Evolutionary conservation across 1,139 yeast species (phyloP), one percentile per base, ranked within the genome.

Genomic region (Scheffersomyces quercinus): DNA sequence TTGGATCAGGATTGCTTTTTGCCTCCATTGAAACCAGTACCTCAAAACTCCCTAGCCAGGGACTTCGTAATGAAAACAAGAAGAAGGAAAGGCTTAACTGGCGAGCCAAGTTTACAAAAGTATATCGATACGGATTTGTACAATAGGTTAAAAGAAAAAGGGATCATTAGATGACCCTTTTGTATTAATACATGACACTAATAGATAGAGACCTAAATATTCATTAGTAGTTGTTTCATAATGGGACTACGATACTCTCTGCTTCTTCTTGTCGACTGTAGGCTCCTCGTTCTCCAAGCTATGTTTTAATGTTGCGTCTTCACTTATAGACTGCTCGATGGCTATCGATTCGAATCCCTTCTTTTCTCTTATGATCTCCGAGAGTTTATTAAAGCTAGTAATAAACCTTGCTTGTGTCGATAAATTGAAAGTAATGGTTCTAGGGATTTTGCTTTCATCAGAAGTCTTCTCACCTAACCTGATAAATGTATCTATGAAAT

Each of bases 51-150:
- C 1, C 67, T 91, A 50, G 93, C 97, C 0, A 73, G 99, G 47
- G 99, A 95, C 63, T 89, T 91, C 57, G 85, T 90, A 37, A 67
- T 88, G 65, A 95, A 95, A 64, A 90, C 97, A 0, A 76, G 99
- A 59, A 81, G 83, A 53, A 76, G 97, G 52, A 91, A 90, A 61
- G 98, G 97, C 0, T 62, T 83, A 46, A 71, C 77, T n/a, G 93
- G 86, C 14, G 96, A 88, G 38, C 96, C 96, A 5, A 76, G 79
- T 3, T 62, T 91, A 44, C 75, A 79, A 43, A 84, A 83, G 53
- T 89, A 85, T 57, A 76, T 93, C 32, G 95, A 85, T 44, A 64
- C 69, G 1, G 85, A 79, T 1, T 64, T 87, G 26, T 79, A 75
- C 50, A 68, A 68, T 6, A 79, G 79, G 48, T 62, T 89, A 50